These are phyloP conservation scores for Sugiyamaella neomexicana DNA, from an alignment of 1,139 yeast species.

Conservation along the genomic window DNA sequence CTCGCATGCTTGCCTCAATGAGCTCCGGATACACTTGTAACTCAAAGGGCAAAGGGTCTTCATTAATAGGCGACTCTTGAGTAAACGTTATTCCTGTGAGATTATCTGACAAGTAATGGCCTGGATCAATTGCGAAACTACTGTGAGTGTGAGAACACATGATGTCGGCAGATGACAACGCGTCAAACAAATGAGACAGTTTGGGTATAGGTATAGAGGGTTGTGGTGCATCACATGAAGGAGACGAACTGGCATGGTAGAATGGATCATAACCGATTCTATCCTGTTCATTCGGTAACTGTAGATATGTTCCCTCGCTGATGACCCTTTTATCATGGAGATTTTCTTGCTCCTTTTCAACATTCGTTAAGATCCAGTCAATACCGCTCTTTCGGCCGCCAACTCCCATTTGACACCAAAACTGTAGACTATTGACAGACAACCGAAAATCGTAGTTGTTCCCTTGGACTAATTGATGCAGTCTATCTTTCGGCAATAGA, in stretches of 20 bases:
- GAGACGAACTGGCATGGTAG: background rate
- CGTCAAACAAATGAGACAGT: background rate
- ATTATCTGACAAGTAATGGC: conserved; percentile 13
- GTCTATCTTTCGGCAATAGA: conserved; percentile 39
- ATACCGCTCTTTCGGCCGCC: conserved; percentile 38
- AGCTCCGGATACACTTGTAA: conserved; percentile 18
- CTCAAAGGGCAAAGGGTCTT: conserved; percentile 27
- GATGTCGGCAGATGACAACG: conserved; percentile 27
- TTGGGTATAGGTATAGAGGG: background rate
- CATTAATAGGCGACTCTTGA: conserved; percentile 20
- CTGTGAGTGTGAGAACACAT: conserved; percentile 22
- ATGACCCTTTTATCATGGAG: conserved; percentile 27
- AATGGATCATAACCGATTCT: conserved; percentile 9
- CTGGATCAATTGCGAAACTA: conserved; percentile 16
- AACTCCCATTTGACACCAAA: conserved; percentile 50
- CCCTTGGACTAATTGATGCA: conserved; percentile 43
- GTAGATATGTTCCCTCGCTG: conserved; percentile 29
- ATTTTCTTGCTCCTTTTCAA: conserved; percentile 24
- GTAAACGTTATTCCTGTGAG: conserved; percentile 20
- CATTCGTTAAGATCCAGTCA: conserved; percentile 37
- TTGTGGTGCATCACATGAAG: background rate
- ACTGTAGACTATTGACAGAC: conserved; percentile 57
- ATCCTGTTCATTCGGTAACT: background rate
- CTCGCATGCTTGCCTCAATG: background rate
- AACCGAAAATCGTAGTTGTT: conserved; percentile 54